Conservation (phyloP, 2,329 filamentous ascomycete species). For the Eutypella sp. region DNA sequence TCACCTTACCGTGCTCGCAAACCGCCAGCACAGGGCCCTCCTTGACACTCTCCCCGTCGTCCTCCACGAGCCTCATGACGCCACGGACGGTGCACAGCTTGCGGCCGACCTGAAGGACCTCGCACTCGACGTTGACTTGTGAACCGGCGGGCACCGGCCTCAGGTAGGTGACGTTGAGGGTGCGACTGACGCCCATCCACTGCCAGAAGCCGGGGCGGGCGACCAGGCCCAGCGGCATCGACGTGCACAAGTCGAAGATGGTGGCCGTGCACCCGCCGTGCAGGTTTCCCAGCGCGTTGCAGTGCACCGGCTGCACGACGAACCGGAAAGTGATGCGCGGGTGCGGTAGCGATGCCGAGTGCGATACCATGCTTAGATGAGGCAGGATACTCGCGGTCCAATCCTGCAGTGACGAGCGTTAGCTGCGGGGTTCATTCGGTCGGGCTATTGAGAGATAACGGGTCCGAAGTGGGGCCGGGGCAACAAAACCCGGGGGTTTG, state of each 20-base stretch:
- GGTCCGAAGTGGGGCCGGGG: not conserved
- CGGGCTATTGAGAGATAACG: not conserved
- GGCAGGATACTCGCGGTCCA: slow-evolving; percentile 41
- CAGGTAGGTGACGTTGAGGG: slow-evolving; percentile 63
- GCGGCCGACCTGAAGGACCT: slow-evolving; percentile 42
- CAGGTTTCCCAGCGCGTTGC: slow-evolving; percentile 50
- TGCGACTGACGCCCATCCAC: slow-evolving; percentile 59
- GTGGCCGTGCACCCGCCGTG: slow-evolving; percentile 62
- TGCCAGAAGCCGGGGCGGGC: slow-evolving; percentile 57
- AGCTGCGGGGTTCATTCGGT: not conserved
- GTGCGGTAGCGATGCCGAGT: slow-evolving; percentile 28
- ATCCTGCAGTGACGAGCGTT: slow-evolving; percentile 30
- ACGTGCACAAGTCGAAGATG: slow-evolving; percentile 63
- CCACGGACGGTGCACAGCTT: slow-evolving; percentile 39
- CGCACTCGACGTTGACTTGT: slow-evolving; percentile 38
- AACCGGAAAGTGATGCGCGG: slow-evolving; percentile 41
- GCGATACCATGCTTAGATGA: slow-evolving; percentile 35
- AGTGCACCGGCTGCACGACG: slow-evolving; percentile 45
- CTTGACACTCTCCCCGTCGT: slow-evolving; percentile 11
- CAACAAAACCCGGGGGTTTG: too few relatives aligned
- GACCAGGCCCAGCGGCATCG: slow-evolving; percentile 51
- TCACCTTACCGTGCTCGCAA: slow-evolving; percentile 52
- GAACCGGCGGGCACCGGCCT: slow-evolving; percentile 51
- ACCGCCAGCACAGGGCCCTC: slow-evolving; percentile 40
- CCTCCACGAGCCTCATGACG: slow-evolving; percentile 36